Evolutionary conservation across 2,329 filamentous ascomycete species (phyloP).

Genomic region (Rhynchosporium graminicola): DNA sequence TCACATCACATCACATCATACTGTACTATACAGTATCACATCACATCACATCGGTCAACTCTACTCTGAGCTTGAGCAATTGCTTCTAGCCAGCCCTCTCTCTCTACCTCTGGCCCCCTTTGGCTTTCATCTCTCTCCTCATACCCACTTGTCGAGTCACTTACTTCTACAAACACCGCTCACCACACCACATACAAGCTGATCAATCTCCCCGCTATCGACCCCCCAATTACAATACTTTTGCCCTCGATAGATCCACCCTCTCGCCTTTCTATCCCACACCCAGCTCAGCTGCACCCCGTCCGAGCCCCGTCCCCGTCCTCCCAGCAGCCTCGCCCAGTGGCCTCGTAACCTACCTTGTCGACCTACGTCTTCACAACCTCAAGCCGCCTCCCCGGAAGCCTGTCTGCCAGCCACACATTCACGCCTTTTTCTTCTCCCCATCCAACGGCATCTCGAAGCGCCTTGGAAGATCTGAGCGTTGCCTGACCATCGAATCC

Average conservation of each 20-base stretch:
- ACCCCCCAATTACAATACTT: conserved; percentile 28
- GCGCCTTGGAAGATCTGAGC: not conserved
- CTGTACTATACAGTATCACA: too few relatives aligned
- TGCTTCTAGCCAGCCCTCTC: not conserved
- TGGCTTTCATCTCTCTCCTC: not conserved
- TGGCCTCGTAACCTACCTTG: conserved; percentile 11
- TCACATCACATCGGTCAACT: not conserved
- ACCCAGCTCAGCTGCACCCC: conserved; percentile 5
- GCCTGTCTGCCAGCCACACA: conserved; percentile 30
- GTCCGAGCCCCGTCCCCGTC: not conserved
- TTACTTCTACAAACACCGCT: conserved; percentile 1
- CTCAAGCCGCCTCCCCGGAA: conserved; percentile 28
- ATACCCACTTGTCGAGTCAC: not conserved
- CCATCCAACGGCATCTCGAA: conserved; percentile 7
- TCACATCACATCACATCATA: too few relatives aligned
- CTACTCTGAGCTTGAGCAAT: not conserved
- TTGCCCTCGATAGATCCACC: conserved; percentile 32
- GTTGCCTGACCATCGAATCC: not conserved
- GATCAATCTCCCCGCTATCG: conserved; percentile 24
- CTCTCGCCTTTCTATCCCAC: conserved; percentile 5
- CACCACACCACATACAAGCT: not conserved
- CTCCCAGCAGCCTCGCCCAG: conserved; percentile 26
- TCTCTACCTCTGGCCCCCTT: not conserved
- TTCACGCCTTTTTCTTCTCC: conserved; percentile 25
- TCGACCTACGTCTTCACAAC: conserved; percentile 11